Conservation (phyloP, 2,329 filamentous ascomycete species). For the Fusarium hainanense region DNA sequence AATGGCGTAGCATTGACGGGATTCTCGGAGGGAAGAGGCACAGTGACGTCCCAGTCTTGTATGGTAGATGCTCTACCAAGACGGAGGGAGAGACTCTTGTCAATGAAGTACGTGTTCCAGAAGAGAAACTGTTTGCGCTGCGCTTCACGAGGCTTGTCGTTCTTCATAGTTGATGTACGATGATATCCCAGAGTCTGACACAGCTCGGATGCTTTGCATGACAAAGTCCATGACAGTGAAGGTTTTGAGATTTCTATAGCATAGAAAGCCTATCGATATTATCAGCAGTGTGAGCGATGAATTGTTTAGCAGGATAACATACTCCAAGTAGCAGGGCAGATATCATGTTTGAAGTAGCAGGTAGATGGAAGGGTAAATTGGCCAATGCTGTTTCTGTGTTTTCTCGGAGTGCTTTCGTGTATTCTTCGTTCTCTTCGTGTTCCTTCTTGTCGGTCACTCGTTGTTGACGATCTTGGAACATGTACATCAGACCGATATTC, state of each 20-base stretch:
- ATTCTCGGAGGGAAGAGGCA: slow-evolving; percentile 49
- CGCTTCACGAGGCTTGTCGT: slow-evolving; percentile 27
- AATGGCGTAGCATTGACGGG: slow-evolving; percentile 46
- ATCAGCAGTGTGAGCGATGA: background rate
- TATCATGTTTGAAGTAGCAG: slow-evolving; percentile 46
- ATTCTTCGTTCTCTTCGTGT: slow-evolving; percentile 41
- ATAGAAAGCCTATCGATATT: slow-evolving; percentile 44
- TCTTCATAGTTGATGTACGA: slow-evolving; percentile 43
- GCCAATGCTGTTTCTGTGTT: slow-evolving; percentile 50
- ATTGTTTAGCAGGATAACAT: background rate
- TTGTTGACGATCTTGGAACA: slow-evolving; percentile 44
- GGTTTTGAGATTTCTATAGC: slow-evolving; percentile 50
- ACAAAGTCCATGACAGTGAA: slow-evolving; percentile 47
- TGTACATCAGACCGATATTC: slow-evolving; percentile 48
- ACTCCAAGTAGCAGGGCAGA: slow-evolving; percentile 42
- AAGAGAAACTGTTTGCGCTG: slow-evolving; percentile 57
- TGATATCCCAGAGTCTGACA: slow-evolving; percentile 50
- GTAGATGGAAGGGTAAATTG: slow-evolving; percentile 49
- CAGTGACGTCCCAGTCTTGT: slow-evolving; percentile 67
- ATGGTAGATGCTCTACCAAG: slow-evolving; percentile 65
- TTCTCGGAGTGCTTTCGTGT: slow-evolving; percentile 41
- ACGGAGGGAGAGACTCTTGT: slow-evolving; percentile 66
- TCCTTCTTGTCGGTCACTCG: slow-evolving; percentile 24
- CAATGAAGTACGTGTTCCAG: slow-evolving; percentile 67
- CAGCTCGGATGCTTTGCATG: slow-evolving; percentile 49